Percentiles rank a stretch among this genome's conserved stretches.
phyloP scores from a whole-genome alignment of 2,329 filamentous ascomycete genomes.

The Aspergillus piperis region DNA sequence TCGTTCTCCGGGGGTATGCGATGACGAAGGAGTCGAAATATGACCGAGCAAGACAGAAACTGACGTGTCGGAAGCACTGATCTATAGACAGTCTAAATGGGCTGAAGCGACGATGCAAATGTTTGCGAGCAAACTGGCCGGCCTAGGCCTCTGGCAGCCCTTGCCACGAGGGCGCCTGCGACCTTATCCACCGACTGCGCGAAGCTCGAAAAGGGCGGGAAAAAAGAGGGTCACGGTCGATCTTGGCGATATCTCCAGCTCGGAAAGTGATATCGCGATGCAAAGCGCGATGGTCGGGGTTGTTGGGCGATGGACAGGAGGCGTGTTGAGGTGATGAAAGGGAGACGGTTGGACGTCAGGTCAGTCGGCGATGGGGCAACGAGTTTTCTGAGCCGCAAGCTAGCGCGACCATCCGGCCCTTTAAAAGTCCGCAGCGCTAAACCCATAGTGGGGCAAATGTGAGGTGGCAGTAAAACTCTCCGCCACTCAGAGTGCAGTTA shows the following conservation, averaged over 20 bases:
- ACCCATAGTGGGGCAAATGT: not conserved
- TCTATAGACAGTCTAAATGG: conserved; percentile 14
- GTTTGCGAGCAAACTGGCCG: conserved; percentile 41
- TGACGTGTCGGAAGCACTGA: conserved; percentile 6
- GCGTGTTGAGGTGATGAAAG: conserved; percentile 43
- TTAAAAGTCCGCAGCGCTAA: conserved; percentile 21
- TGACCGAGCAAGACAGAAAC: conserved; percentile 14
- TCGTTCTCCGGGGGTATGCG: not conserved
- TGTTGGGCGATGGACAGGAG: conserved; percentile 34
- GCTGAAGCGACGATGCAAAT: conserved; percentile 34
- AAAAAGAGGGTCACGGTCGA: conserved; percentile 30
- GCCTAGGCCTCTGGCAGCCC: conserved; percentile 50
- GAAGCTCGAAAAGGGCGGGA: conserved; percentile 33
- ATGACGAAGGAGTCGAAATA: conserved; percentile 13
- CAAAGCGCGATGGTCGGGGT: conserved; percentile 43
- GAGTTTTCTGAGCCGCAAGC: conserved; percentile 42
- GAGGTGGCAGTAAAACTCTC: not conserved
- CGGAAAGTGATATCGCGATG: conserved; percentile 44
- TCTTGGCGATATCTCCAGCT: conserved; percentile 27
- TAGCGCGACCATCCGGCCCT: conserved; percentile 25
- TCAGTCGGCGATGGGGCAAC: conserved; percentile 40
- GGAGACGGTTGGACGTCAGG: conserved; percentile 44
- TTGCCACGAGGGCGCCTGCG: conserved; percentile 51
- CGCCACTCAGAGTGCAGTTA: conserved; percentile 8
- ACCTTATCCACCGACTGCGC: conserved; percentile 41